Conservation (phyloP, 73 alveolate genomes). For the Symbiodinium natans region DNA sequence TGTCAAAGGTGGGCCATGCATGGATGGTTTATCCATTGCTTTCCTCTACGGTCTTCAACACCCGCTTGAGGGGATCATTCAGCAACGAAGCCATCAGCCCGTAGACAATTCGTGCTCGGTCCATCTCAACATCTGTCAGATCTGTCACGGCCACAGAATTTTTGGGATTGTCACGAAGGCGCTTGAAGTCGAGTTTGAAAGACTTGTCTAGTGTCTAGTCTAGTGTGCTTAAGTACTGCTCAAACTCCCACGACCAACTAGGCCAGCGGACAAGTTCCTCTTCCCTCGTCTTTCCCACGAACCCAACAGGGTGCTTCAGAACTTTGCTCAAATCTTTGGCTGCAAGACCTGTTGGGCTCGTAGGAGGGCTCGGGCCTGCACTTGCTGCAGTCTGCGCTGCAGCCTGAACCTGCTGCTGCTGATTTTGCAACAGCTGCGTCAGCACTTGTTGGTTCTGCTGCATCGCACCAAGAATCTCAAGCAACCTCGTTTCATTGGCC, state of each 20-base stretch:
- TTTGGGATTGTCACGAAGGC: too few species aligned
- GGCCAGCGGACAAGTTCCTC: background rate
- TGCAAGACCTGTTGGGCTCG: background rate
- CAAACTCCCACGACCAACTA: background rate
- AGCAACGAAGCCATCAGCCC: too few species aligned
- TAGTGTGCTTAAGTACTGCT: background rate
- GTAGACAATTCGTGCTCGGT: too few species aligned
- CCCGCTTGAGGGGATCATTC: too few species aligned
- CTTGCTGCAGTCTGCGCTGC: background rate
- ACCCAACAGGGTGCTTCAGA: background rate
- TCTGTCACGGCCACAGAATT: too few species aligned
- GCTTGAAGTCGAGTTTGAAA: too few species aligned
- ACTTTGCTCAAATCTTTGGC: background rate
- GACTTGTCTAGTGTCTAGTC: background rate
- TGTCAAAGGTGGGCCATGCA: too few species aligned
- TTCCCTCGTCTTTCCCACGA: background rate
- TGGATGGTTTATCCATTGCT: too few species aligned
- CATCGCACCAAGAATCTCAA: background rate
- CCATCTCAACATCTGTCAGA: too few species aligned
- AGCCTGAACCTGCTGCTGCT: background rate
- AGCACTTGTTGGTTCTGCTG: background rate
- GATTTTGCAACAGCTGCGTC: background rate
- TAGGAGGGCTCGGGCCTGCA: background rate
- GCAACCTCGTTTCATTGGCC: background rate
- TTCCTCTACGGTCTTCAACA: too few species aligned